Conservation (phyloP, 2,329 filamentous ascomycete genomes). For the Paecilomyces variotii region DNA sequence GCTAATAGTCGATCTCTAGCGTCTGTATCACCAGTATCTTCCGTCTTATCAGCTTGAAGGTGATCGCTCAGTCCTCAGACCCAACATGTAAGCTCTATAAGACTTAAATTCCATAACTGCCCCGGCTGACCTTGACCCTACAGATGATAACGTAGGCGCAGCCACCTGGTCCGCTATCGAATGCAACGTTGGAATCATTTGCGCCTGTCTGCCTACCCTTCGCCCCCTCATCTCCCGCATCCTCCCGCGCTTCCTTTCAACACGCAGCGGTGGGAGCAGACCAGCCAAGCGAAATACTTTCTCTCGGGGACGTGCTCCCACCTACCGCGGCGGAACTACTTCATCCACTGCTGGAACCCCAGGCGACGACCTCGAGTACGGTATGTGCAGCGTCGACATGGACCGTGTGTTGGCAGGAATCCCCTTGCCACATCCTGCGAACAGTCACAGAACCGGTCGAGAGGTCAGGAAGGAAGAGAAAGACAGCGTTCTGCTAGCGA, state of each 20-base stretch:
- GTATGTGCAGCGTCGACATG: conserved; percentile 14
- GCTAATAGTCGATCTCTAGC: conserved; percentile 7
- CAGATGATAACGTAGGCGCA: conserved; percentile 27
- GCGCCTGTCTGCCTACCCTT: conserved; percentile 33
- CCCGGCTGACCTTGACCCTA: background rate
- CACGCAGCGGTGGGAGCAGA: conserved; percentile 12
- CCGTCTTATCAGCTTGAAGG: conserved; percentile 24
- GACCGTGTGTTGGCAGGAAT: conserved; percentile 13
- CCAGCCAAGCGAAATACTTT: conserved; percentile 6
- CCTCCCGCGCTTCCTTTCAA: conserved; percentile 21
- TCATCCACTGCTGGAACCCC: conserved; percentile 19
- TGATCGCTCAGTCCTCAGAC: conserved; percentile 23
- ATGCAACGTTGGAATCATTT: conserved; percentile 34
- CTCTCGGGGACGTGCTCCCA: conserved; percentile 11
- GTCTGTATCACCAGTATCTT: conserved; percentile 29
- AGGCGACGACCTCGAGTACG: conserved; percentile 21
- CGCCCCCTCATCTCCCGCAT: conserved; percentile 26
- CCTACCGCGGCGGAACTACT: conserved; percentile 16
- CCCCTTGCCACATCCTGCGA: background rate
- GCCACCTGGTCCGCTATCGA: conserved; percentile 33
- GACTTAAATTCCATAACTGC: background rate
- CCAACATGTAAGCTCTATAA: conserved; percentile 21
- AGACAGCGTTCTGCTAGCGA: background rate
- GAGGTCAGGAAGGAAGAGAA: background rate
- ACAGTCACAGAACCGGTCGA: background rate